Evolutionary conservation across 768 basidiomycete genomes (phyloP), one percentile per base, ranked within the genome.

Genomic region (Pisolithus sp.): DNA sequence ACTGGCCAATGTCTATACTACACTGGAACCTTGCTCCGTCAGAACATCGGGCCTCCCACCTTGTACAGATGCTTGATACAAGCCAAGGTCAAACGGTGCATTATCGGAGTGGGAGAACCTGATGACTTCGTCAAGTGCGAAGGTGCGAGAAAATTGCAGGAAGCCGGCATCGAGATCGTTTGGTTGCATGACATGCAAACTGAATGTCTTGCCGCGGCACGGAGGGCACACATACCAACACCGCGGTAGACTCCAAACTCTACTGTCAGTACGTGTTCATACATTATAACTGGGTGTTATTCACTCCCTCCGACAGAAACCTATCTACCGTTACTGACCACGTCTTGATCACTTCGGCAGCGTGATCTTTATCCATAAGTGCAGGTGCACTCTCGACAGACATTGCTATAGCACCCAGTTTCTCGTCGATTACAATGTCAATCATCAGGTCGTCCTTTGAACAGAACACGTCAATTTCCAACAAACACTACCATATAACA

Each of bases 81-180:
- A 15, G 83, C 87, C 4, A 72, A 73, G 39, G 74, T 98, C 38
- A 78, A 72, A 43, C 76, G 85, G 20, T 94, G 95, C 57, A 84
- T 85, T 62, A 86, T 98, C 41, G 95, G 95, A 3, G 92, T 85
- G 2, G 79, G 82, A 53, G 95, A 99, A 67, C 95, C 95, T 3
- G 81, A 81, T 50, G 95, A 98, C 67, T 99, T 97, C 64, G 95
- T 99, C 12, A 76, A 81, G 9, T 98, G 95, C 63, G 88, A 94
- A 67, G 95, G 95, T 6, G 87, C 89, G 4, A 74, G 73, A 54
- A 82, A 80, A 59, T 63, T 97, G 58, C 76, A 69, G 60, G 77
- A 83, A 23, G 84, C 81, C 7, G 90, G 86, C 4, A 74, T 92
- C 5, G 79, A 86, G 43, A 80, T 96, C 0, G 60, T 86, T n/a